Conservation (phyloP, 225 moss, liverwort and hornwort genomes). For the Antitrichia curtipendula region DNA sequence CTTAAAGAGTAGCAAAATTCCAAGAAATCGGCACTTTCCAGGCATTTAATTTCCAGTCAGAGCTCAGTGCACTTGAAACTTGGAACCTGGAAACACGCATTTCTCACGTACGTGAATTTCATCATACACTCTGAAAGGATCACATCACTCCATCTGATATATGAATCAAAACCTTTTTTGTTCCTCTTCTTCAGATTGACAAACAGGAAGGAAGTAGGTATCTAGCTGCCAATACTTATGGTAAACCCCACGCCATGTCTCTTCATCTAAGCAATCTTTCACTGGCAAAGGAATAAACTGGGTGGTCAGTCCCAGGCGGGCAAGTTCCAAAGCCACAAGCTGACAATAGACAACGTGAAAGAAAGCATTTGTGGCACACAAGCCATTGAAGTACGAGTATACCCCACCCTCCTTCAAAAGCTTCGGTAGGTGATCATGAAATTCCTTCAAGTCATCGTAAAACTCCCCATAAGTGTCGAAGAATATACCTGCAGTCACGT, state of each 20-base stretch:
- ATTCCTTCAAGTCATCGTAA: slow-evolving; percentile 80
- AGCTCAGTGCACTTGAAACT: neutral
- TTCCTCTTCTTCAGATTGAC: slow-evolving; percentile 44
- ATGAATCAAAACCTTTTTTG: neutral
- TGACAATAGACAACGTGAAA: slow-evolving; percentile 96
- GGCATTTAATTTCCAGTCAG: too few relatives aligned
- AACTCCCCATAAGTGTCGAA: slow-evolving; percentile 96
- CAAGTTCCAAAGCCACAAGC: slow-evolving; percentile 75
- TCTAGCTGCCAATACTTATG: slow-evolving; percentile 95
- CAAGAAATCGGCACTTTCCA: neutral
- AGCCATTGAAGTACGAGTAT: slow-evolving; percentile 95
- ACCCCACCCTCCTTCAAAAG: slow-evolving; percentile 60
- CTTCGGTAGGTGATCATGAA: slow-evolving; percentile 65
- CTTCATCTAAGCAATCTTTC: slow-evolving; percentile 79
- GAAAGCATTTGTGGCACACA: slow-evolving; percentile 95
- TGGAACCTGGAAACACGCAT: neutral
- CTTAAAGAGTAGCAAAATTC: neutral
- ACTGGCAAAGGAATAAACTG: slow-evolving; percentile 81
- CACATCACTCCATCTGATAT: neutral
- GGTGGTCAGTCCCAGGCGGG: slow-evolving; percentile 56
- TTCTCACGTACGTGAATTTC: neutral
- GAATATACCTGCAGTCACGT: slow-evolving; percentile 61
- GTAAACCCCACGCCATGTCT: slow-evolving; percentile 74
- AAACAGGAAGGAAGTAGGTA: slow-evolving; percentile 82
- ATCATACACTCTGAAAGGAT: neutral